Evolutionary conservation across 345 rosid genomes (phyloP), one percentile per base, ranked within the genome.

Genomic region (Euphorbia lathyris): DNA sequence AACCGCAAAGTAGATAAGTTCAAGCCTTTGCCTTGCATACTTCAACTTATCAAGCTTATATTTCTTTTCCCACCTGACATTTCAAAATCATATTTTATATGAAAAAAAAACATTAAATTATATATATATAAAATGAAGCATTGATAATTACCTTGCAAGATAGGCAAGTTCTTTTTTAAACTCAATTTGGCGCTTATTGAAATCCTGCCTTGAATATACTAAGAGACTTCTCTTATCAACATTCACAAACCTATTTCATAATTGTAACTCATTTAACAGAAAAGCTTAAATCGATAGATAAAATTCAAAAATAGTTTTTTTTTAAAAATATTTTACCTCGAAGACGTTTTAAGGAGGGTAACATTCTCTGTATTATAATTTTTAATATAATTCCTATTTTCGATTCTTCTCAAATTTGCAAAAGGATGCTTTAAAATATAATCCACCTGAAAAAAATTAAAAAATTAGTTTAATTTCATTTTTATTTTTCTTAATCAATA

Each of bases 11-110:
- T 10, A 56, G 1, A 45, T 27, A 43, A 53, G 56, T 48, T 9
- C 47, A 1, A 64, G 23, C 64, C 42, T 72, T 26, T 64, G 69
- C 19, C 75, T 72, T 40, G 69, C 75, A 36, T 23, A 72, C 20
- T 64, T 13, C 52, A 64, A 25, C n/a, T 72, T 4, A 40, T 64
- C 75, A 27, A 72, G 20, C 26, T 55, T 25, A 38, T 56, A 52
- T 14, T 72, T 58, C 27, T 63, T 72, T 11, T 27, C 47, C 75
- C 75, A 72, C 16, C 75, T 72, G 5, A 13, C 2, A 55, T 25
- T n/a, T n/a, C n/a, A 22, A n/a, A n/a, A n/a, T n/a, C n/a, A n/a
- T n/a, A n/a, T n/a, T n/a, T n/a, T n/a, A n/a, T n/a, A n/a, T n/a
- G n/a, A n/a, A n/a, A n/a, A n/a, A n/a, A n/a, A n/a, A n/a, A n/a